Evolutionary conservation across 2,329 filamentous ascomycete genomes (phyloP).

Genomic region (Hypoxylon sp.): DNA sequence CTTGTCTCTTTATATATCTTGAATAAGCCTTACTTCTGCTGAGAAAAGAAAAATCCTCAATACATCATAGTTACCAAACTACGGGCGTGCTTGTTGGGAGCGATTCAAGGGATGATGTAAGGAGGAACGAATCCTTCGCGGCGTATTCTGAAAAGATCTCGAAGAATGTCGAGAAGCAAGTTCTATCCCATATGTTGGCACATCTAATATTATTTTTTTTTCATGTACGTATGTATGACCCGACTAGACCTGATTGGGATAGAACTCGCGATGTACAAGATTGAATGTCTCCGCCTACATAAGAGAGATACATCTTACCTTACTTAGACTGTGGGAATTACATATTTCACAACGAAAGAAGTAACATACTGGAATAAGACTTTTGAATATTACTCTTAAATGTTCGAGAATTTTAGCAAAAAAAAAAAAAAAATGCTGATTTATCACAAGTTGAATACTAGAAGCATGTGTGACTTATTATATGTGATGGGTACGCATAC

Average conservation of each 20-base stretch:
- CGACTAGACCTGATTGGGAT: background rate
- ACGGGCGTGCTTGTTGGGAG: too few relatives aligned
- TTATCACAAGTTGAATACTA: background rate
- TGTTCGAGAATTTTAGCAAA: background rate
- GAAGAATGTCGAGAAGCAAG: background rate
- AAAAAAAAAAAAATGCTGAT: background rate
- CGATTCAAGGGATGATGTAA: background rate
- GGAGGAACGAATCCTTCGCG: background rate
- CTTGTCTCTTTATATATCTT: too few relatives aligned
- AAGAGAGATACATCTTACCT: too few relatives aligned
- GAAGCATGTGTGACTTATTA: background rate
- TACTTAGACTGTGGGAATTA: too few relatives aligned
- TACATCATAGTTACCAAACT: background rate
- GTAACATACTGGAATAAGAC: background rate
- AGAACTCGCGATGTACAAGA: background rate
- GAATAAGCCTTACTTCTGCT: too few relatives aligned
- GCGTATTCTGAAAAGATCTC: constrained; percentile 1
- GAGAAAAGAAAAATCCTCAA: background rate
- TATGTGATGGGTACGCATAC: too few relatives aligned
- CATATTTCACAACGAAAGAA: background rate
- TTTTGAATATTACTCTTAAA: background rate
- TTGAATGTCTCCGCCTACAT: background rate
- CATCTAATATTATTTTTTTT: too few relatives aligned
- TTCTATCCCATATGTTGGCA: background rate
- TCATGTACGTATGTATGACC: background rate